Percentiles rank a stretch among this genome's conserved stretches.
Conservation (phyloP, 2,329 filamentous ascomycete genomes). For the Trichothecium sympodiale region DNA sequence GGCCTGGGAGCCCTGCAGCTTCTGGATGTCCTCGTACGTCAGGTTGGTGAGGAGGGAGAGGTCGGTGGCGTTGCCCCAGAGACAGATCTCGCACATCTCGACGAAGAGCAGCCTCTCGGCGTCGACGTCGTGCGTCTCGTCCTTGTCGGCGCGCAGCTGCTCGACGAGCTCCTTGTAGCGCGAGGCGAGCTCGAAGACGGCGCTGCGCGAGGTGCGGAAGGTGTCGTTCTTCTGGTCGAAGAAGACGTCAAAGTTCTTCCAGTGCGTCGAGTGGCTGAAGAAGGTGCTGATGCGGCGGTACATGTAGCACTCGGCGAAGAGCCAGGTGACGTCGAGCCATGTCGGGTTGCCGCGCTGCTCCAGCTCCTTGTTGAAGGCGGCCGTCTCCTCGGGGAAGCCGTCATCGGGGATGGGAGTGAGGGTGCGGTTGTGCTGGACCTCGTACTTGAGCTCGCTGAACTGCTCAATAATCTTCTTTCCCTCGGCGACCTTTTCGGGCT, state of each 20-base stretch:
- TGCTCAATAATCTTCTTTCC: constrained; percentile 78
- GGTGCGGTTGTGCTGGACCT: constrained; percentile 78
- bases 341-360: constrained; percentile 58
- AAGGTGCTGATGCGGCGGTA: constrained; percentile 74
- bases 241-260: constrained; percentile 88
- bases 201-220: constrained; percentile 82
- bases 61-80: constrained; percentile 96
- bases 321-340: constrained; percentile 82
- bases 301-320: constrained; percentile 89
- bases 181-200: constrained; percentile 71
- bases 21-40: constrained; percentile 93
- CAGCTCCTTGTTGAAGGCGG: constrained; percentile 77
- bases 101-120: constrained; percentile 71
- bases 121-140: constrained; percentile 45
- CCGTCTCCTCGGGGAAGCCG: constrained; percentile 67
- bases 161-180: constrained; percentile 64
- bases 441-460: constrained; percentile 80
- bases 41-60: constrained; percentile 81
- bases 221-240: constrained; percentile 81
- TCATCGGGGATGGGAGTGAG: constrained; percentile 69
- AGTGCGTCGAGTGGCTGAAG: constrained; percentile 67
- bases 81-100: constrained; percentile 92
- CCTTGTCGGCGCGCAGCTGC: constrained; percentile 47
- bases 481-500: constrained; percentile 58
- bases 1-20: constrained; percentile 80